Percentiles rank a stretch among this genome's conserved stretches.
Evolutionary conservation across 2,329 filamentous ascomycete genomes (phyloP).

Genomic region (Ophiocordyceps sinensis): DNA sequence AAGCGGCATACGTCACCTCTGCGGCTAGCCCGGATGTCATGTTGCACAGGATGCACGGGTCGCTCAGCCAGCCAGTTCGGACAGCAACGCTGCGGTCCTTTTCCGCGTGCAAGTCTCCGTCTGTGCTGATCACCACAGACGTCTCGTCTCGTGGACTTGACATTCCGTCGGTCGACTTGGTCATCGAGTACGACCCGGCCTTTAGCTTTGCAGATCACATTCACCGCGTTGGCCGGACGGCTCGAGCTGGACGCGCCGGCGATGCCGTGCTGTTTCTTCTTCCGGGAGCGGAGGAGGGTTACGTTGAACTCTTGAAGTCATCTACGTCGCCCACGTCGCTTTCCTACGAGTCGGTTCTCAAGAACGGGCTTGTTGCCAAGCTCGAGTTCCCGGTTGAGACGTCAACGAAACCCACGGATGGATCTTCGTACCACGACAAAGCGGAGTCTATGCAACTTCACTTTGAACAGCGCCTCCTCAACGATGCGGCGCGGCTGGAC

Average conservation of each 20-base stretch:
- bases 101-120: slow-evolving; percentile 55
- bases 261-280: slow-evolving; percentile 81
- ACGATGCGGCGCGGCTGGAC: slow-evolving; percentile 56
- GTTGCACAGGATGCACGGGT: slow-evolving; percentile 81
- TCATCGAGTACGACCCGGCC: slow-evolving; percentile 91
- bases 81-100: slow-evolving; percentile 78
- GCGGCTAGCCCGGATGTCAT: slow-evolving; percentile 59
- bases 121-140: slow-evolving; percentile 83
- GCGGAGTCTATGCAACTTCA: slow-evolving; percentile 46
- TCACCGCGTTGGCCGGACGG: slow-evolving; percentile 87
- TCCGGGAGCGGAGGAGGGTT: slow-evolving; percentile 83
- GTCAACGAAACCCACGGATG: slow-evolving; percentile 29
- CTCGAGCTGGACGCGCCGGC: slow-evolving; percentile 78
- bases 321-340: slow-evolving; percentile 33
- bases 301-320: slow-evolving; percentile 56
- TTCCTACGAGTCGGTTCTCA: slow-evolving; percentile 38
- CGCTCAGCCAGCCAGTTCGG: slow-evolving; percentile 72
- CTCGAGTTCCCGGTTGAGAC: slow-evolving; percentile 60
- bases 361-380: slow-evolving; percentile 49
- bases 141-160: slow-evolving; percentile 92
- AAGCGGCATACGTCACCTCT: slow-evolving; percentile 58
- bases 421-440: slow-evolving; percentile 30
- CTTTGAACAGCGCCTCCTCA: slow-evolving; percentile 42
- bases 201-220: slow-evolving; percentile 90
- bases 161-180: slow-evolving; percentile 84